phyloP scores from a whole-genome alignment of 2,329 filamentous ascomycete genomes.

The Diplocarpon mali region DNA sequence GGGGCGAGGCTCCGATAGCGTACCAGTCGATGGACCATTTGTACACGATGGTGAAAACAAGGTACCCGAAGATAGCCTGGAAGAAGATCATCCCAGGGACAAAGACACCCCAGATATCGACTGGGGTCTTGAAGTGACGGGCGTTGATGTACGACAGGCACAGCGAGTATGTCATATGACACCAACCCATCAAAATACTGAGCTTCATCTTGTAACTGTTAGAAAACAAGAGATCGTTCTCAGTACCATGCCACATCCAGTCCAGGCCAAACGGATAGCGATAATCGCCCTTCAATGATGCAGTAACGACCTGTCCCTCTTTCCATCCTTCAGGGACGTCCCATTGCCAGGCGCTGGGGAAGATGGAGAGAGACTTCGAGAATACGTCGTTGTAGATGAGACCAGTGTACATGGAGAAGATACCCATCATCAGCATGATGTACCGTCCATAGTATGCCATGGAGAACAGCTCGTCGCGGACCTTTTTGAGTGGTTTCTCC shows the following conservation, averaged over 20 bases:
- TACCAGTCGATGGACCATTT: constrained; percentile 93
- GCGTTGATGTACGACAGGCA: constrained; percentile 90
- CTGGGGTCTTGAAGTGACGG: constrained; percentile 83
- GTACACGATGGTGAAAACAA: constrained; percentile 88
- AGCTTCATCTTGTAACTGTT: constrained; percentile 99
- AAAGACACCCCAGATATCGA: constrained; percentile 97
- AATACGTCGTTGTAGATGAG: constrained; percentile 97
- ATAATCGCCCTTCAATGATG: constrained; percentile 57
- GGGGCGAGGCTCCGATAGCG: constrained; percentile 53
- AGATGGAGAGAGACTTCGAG: constrained; percentile 83
- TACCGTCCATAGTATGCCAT: constrained; percentile 99
- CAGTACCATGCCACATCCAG: constrained; percentile 91
- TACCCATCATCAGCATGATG: constrained; percentile 95
- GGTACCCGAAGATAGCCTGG: constrained; percentile 95
- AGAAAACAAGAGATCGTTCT: constrained; percentile 89
- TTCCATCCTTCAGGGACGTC: constrained; percentile 50
- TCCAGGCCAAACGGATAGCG: constrained; percentile 94
- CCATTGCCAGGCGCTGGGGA: constrained; percentile 82
- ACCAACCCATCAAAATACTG: constrained; percentile 94
- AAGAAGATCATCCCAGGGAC: constrained; percentile 99
- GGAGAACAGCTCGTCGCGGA: constrained; percentile 83
- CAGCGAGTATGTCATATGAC: constrained; percentile 97
- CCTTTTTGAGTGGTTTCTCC: constrained; percentile 87
- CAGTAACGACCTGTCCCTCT: constrained; percentile 52
- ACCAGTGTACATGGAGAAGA: constrained; percentile 95